phyloP scores from a whole-genome alignment of 306 rosid species.

The Dalbergia cochinchinensis region DNA sequence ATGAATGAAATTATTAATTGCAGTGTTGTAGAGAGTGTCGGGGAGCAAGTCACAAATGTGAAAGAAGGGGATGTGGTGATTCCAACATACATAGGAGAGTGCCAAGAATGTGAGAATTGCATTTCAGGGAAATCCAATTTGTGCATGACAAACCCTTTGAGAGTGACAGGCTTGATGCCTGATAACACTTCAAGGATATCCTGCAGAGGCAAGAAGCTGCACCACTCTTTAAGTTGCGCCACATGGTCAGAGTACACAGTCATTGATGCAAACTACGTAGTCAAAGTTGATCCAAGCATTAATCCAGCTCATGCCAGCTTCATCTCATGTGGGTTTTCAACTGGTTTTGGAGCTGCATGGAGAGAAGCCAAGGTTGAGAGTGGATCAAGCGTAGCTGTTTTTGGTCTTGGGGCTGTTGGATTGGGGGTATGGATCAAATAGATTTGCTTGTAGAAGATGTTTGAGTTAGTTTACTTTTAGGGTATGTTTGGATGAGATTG shows the following conservation, averaged over 20 bases:
- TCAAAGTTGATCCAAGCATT: conserved; percentile 7
- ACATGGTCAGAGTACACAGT: conserved; percentile 40
- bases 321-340: conserved; percentile 8
- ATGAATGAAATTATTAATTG: not conserved
- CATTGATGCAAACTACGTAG: not conserved
- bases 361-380: not conserved
- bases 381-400: not conserved
- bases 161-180: not conserved
- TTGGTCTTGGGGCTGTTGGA: conserved; percentile 2
- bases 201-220: not conserved
- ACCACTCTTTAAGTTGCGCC: not conserved
- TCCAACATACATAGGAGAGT: conserved; percentile 7
- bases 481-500: too few species aligned
- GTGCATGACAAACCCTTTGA: not conserved
- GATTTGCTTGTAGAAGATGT: not conserved
- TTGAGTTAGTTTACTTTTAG: too few species aligned
- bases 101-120: not conserved
- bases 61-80: not conserved
- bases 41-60: not conserved
- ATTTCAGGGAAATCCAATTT: conserved; percentile 4
- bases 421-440: not conserved
- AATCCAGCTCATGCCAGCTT: not conserved
- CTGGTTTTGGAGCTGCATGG: not conserved
- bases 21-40: not conserved
- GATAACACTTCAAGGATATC: not conserved